These are phyloP conservation scores for Podospora sp. DNA, from an alignment of 495 filamentous ascomycete genomes.

Conservation along the genomic window DNA sequence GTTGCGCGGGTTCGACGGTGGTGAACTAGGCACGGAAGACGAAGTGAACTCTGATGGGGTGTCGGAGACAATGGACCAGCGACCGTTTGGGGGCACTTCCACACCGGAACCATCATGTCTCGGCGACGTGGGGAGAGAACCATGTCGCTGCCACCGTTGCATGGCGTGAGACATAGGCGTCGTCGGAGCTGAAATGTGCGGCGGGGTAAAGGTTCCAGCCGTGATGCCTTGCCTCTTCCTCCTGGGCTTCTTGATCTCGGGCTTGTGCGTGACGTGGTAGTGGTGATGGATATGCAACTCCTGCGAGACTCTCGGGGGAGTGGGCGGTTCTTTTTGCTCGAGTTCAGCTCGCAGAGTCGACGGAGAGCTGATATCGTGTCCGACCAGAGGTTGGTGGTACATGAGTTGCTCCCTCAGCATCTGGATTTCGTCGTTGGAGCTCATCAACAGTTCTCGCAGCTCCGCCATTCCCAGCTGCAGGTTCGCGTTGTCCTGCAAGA, in stretches of 20 bases:
- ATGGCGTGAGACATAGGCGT: constrained; percentile 25
- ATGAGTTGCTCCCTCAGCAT: constrained; percentile 80
- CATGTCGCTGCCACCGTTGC: constrained; percentile 27
- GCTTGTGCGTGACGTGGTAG: constrained; percentile 70
- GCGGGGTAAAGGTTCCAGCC: constrained; percentile 62
- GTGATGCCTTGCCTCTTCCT: constrained; percentile 69
- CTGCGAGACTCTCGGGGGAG: constrained; percentile 55
- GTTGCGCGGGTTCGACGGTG: constrained; percentile 69
- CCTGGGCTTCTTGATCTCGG: constrained; percentile 65
- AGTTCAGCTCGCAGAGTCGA: constrained; percentile 72
- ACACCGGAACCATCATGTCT: constrained; percentile 51
- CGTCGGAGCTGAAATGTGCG: constrained; percentile 33
- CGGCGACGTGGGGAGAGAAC: constrained; percentile 26
- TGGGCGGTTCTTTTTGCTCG: constrained; percentile 50
- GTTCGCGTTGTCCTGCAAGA: constrained; percentile 92
- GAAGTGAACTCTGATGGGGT: constrained; percentile 61
- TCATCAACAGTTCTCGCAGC: constrained; percentile 85
- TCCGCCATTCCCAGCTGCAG: constrained; percentile 88
- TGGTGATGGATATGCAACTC: constrained; percentile 92
- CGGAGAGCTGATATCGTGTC: constrained; percentile 36
- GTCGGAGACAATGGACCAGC: constrained; percentile 69
- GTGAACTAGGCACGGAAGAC: constrained; percentile 81
- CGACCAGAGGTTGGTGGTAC: constrained; percentile 68
- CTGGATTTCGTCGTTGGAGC: constrained; percentile 93
- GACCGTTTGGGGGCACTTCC: constrained; percentile 56